Evolutionary conservation across 768 basidiomycete species (phyloP).

Genomic region (Pleurotus tuoliensis): DNA sequence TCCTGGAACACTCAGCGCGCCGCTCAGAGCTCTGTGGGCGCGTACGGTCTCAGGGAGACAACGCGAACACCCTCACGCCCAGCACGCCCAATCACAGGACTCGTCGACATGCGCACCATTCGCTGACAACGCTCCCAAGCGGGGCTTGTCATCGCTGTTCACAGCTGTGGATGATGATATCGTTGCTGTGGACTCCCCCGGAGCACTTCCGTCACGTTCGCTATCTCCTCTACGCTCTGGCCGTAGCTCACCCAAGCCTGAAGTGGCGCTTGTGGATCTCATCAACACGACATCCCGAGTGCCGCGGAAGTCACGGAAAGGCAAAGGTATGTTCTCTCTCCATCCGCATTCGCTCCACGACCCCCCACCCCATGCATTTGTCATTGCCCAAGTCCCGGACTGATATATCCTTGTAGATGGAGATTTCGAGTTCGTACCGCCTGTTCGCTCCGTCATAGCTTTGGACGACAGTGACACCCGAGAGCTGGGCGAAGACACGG

Average conservation of each 20-base stretch:
- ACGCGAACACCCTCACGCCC: background rate
- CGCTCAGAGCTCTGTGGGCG: constrained; percentile 13
- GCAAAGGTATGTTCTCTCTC: constrained; percentile 31
- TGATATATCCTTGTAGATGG: constrained; percentile 25
- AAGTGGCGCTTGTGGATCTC: constrained; percentile 31
- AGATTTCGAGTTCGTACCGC: constrained; percentile 57
- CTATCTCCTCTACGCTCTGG: constrained; percentile 4
- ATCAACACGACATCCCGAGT: constrained; percentile 13
- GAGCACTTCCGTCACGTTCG: constrained; percentile 2
- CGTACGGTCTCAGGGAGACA: constrained; percentile 6
- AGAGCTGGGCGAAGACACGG: constrained; percentile 24
- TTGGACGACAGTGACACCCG: constrained; percentile 43
- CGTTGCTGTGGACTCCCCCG: background rate
- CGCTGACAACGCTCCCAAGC: constrained; percentile 1
- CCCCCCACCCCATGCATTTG: background rate
- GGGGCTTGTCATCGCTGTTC: constrained; percentile 9
- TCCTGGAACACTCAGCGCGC: constrained; percentile 5
- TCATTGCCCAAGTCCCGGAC: background rate
- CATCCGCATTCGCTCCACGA: constrained; percentile 1
- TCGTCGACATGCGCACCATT: constrained; percentile 1
- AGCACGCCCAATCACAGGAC: background rate
- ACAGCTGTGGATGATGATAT: constrained; percentile 7
- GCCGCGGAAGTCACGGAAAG: constrained; percentile 35
- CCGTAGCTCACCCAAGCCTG: constrained; percentile 11
- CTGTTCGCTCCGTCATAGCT: constrained; percentile 50